Percentiles rank a stretch among this genome's conserved stretches.
Evolutionary conservation across 305 asterid genomes (phyloP).

Genomic region (Ajuga reptans): DNA sequence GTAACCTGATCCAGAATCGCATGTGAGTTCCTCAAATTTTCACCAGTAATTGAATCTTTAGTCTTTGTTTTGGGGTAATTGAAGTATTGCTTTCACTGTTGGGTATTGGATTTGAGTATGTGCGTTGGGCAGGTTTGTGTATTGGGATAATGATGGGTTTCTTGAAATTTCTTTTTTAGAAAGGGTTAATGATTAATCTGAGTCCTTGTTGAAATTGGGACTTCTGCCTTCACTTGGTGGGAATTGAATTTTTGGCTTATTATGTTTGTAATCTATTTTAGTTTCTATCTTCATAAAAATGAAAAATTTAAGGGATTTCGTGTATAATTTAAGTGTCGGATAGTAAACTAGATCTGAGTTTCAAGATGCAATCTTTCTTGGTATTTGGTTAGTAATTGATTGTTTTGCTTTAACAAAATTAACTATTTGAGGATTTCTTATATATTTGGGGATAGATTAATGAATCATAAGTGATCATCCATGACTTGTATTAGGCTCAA

Average conservation of each 20-base stretch:
- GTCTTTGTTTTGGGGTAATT: neutral
- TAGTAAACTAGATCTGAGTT: neutral
- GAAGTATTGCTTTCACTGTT: neutral
- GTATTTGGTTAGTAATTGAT: neutral
- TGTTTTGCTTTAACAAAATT: neutral
- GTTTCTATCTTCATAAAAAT: neutral
- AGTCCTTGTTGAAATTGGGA: neutral
- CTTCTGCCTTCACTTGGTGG: neutral
- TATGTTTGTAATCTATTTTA: neutral
- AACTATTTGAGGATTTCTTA: neutral
- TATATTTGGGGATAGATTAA: neutral
- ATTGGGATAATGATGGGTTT: neutral
- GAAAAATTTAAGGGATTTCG: neutral
- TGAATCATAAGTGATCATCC: neutral
- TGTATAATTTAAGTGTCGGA: neutral
- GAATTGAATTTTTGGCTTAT: neutral
- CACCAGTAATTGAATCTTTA: neutral
- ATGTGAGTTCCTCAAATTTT: conserved; percentile 32
- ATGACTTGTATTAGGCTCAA: neutral
- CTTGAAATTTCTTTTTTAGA: neutral
- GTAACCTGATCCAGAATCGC: conserved; percentile 52
- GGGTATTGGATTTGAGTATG: neutral
- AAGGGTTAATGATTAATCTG: neutral
- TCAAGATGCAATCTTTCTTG: conserved; percentile 3
- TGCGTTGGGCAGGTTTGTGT: neutral